phyloP scores from a whole-genome alignment of 1,139 yeast genomes.

The Sugiyamaella grinbergsii region DNA sequence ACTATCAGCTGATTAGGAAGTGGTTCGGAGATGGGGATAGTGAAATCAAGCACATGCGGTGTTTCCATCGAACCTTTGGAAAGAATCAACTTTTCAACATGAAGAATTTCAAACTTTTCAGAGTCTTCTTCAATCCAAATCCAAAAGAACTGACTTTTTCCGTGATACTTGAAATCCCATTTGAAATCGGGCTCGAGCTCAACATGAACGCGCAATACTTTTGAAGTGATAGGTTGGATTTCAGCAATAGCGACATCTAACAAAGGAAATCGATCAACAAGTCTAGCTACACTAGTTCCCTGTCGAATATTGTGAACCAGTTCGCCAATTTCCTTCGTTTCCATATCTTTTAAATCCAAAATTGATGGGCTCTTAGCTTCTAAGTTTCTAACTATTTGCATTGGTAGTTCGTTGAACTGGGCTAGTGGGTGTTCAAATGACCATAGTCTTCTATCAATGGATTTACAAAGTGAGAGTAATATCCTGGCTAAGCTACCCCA shows the following conservation, averaged over 20 bases:
- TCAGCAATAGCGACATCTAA: conserved; percentile 69
- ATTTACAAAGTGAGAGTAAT: conserved; percentile 77
- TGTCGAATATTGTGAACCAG: conserved; percentile 76
- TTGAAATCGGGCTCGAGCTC: conserved; percentile 70
- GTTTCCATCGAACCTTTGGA: conserved; percentile 57
- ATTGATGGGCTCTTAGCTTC: conserved; percentile 67
- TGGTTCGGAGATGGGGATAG: conserved; percentile 88
- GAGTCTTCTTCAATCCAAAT: conserved; percentile 85
- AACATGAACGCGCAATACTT: conserved; percentile 81
- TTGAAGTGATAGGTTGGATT: conserved; percentile 85
- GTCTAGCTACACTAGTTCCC: conserved; percentile 64
- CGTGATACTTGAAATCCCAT: conserved; percentile 85
- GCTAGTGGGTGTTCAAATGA: conserved; percentile 86
- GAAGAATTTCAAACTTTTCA: conserved; percentile 64
- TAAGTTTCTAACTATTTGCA: conserved; percentile 61
- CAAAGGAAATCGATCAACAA: conserved; percentile 73
- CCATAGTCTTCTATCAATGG: conserved; percentile 85
- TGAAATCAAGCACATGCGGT: conserved; percentile 80
- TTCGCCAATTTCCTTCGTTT: conserved; percentile 78
- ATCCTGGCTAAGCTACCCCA: conserved; percentile 84
- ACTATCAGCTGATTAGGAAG: conserved; percentile 84
- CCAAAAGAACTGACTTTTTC: conserved; percentile 91
- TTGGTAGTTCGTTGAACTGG: conserved; percentile 50
- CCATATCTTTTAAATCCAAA: conserved; percentile 73
- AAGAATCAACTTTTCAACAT: conserved; percentile 77